Evolutionary conservation across 148 eudicot genomes (phyloP).

Genomic region (Salicornia ramosissima): DNA sequence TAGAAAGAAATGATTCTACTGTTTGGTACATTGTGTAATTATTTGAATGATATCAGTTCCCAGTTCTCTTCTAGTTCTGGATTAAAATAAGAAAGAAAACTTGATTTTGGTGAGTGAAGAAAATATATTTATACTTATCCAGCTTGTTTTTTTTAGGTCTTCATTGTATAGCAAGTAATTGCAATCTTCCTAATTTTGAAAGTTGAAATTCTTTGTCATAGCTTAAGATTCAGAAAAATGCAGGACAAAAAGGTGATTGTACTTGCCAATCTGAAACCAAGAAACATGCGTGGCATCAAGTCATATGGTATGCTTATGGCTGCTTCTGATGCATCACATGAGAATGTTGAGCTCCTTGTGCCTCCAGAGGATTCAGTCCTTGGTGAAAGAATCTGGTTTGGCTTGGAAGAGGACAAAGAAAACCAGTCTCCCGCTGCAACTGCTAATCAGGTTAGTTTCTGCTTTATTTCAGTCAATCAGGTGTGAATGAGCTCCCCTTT

Average conservation of each 20-base stretch:
- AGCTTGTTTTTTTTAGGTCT: neutral
- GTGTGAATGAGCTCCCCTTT: neutral
- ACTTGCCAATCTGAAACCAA: constrained; percentile 88
- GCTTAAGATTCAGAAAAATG: constrained; percentile 16
- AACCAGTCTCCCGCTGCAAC: constrained; percentile 67
- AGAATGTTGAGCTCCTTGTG: constrained; percentile 90
- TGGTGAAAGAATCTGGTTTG: constrained; percentile 97
- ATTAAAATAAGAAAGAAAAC: too few species aligned
- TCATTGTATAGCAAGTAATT: neutral
- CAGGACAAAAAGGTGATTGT: constrained; percentile 76
- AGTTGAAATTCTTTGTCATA: neutral
- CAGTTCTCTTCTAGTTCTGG: too few species aligned
- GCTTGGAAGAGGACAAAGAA: constrained; percentile 60
- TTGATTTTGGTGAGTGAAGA: neutral
- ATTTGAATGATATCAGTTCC: neutral
- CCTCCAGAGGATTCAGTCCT: constrained; percentile 80
- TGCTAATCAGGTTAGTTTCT: constrained; percentile 63
- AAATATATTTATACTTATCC: neutral
- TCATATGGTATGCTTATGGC: constrained; percentile 98
- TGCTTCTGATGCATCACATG: constrained; percentile 92
- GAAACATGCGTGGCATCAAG: constrained; percentile 95
- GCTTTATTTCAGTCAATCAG: neutral
- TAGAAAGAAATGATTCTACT: neutral
- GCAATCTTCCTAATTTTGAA: neutral
- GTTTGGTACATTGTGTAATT: neutral